Conservation (phyloP, 176 grass and related monocot genomes). For the Musa acuminata region DNA sequence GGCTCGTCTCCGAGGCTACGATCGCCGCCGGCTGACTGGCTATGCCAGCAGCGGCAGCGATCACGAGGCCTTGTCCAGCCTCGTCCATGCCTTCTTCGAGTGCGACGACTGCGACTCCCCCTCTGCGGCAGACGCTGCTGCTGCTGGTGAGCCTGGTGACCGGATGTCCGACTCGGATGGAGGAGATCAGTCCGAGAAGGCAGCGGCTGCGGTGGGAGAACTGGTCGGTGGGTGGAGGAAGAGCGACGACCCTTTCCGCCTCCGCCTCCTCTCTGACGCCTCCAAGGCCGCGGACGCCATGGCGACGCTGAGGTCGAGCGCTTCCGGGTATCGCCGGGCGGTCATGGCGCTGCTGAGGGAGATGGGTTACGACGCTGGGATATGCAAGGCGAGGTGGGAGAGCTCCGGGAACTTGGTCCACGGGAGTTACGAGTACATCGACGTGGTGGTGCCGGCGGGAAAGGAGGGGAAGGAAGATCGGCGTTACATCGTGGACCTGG, state of each 20-base stretch:
- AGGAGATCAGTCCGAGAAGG: not conserved
- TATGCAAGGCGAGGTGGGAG: slow-evolving; percentile 40
- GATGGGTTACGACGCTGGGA: slow-evolving; percentile 32
- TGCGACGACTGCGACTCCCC: not conserved
- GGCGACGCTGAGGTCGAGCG: not conserved
- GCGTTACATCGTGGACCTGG: slow-evolving; percentile 36
- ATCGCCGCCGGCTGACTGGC: not conserved
- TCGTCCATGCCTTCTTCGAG: slow-evolving; percentile 39
- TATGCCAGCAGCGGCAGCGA: slow-evolving; percentile 31
- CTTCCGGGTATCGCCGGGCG: slow-evolving; percentile 20
- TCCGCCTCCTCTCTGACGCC: slow-evolving; percentile 19
- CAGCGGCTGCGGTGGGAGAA: not conserved
- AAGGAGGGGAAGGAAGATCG: not conserved
- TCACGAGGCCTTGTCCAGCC: slow-evolving; percentile 28
- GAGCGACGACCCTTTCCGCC: not conserved
- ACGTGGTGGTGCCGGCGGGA: slow-evolving; percentile 12
- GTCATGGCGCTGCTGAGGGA: slow-evolving; percentile 24
- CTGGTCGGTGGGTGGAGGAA: not conserved
- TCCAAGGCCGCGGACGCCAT: not conserved
- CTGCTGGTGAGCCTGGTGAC: not conserved
- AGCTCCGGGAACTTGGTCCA: not conserved
- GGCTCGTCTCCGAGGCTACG: slow-evolving; percentile 15
- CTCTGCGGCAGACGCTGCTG: not conserved
- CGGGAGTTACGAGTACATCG: slow-evolving; percentile 45
- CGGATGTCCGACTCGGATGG: not conserved